These are phyloP conservation scores for Dorcoceras hygrometricum DNA, from an alignment of 257 asterid genomes.

Conservation along the genomic window DNA sequence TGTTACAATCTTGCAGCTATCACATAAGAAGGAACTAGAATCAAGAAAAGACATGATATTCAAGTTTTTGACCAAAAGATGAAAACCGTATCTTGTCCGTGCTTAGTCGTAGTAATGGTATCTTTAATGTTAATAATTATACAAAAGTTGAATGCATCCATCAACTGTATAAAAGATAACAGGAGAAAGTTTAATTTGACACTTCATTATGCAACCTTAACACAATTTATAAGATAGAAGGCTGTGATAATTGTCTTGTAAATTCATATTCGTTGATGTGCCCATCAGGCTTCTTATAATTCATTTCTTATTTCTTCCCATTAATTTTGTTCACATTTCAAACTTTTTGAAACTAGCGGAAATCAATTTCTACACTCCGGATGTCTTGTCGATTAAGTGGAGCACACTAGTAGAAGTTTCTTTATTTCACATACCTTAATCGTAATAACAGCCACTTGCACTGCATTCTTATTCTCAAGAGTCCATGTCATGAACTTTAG, in stretches of 20 bases:
- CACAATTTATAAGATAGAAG: neutral
- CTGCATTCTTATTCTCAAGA: slow-evolving; percentile 32
- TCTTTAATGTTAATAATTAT: no score
- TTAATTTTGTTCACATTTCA: neutral
- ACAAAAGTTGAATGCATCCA: neutral
- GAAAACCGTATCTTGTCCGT: neutral
- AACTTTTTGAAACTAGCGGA: neutral
- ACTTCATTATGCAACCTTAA: neutral
- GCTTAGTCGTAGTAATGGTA: no score
- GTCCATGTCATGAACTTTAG: slow-evolving; percentile 53
- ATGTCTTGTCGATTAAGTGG: no score
- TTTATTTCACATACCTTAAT: slow-evolving; percentile 36
- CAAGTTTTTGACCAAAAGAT: neutral
- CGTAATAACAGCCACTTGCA: slow-evolving; percentile 39
- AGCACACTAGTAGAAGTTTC: slow-evolving; percentile 6
- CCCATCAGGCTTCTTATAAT: neutral
- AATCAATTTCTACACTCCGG: no score
- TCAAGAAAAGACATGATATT: slow-evolving; percentile 16
- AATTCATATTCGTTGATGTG: neutral
- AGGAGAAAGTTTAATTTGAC: neutral
- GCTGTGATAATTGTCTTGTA: neutral
- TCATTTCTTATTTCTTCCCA: neutral
- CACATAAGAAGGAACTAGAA: slow-evolving; percentile 2
- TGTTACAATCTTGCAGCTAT: slow-evolving; percentile 41
- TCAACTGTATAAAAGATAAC: neutral